phyloP scores from a whole-genome alignment of 139 green algal genomes.

The Closterium sp. region DNA sequence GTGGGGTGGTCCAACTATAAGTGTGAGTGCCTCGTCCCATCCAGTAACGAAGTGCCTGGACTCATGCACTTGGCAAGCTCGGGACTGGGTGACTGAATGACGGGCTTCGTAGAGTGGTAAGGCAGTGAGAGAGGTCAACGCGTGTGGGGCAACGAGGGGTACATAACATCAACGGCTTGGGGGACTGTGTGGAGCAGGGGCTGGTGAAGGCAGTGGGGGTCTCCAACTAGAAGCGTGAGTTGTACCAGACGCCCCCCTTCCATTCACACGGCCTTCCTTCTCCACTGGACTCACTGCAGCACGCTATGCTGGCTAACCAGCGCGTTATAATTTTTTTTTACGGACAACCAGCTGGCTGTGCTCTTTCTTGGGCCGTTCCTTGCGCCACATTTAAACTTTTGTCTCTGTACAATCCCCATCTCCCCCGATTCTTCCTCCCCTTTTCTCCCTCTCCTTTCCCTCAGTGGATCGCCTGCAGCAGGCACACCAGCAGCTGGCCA shows the following conservation, averaged over 20 bases:
- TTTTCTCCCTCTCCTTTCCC: background rate
- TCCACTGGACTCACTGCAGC: too few relatives aligned
- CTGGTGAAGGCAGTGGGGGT: slow-evolving; percentile 71
- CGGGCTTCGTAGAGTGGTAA: too few relatives aligned
- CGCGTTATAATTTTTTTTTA: too few relatives aligned
- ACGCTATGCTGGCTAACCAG: too few relatives aligned
- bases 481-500: slow-evolving; percentile 64
- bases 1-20: slow-evolving; percentile 90
- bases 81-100: too few relatives aligned
- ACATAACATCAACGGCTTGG: slow-evolving; percentile 80
- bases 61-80: too few relatives aligned
- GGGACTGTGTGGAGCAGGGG: slow-evolving; percentile 64
- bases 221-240: slow-evolving; percentile 80
- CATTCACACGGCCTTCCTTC: too few relatives aligned
- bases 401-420: background rate
- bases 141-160: slow-evolving; percentile 16
- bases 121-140: background rate
- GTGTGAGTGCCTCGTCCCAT: background rate
- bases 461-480: slow-evolving; percentile 55
- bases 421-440: background rate
- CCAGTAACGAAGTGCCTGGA: too few relatives aligned
- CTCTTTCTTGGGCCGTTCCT: too few relatives aligned
- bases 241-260: too few relatives aligned
- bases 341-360: too few relatives aligned
- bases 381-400: background rate